phyloP scores from a whole-genome alignment of 495 filamentous ascomycete species.

The Zalerion maritima region DNA sequence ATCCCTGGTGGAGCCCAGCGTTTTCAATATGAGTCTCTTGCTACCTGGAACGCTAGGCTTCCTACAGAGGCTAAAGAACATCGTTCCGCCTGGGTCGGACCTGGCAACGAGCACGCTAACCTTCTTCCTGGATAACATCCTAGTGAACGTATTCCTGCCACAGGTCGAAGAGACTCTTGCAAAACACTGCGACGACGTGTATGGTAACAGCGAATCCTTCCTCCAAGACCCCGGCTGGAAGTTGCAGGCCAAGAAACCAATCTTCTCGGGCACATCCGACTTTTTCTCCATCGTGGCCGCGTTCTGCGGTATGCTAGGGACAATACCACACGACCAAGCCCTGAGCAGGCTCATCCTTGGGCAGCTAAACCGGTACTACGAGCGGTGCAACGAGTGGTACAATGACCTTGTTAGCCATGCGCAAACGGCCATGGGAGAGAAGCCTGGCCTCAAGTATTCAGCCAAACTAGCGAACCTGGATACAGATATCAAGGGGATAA shows the following conservation, averaged over 20 bases:
- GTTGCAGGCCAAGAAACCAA: slow-evolving; percentile 57
- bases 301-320: slow-evolving; percentile 89
- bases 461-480: slow-evolving; percentile 51
- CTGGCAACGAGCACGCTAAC: slow-evolving; percentile 78
- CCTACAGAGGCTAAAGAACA: slow-evolving; percentile 76
- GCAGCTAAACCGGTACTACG: slow-evolving; percentile 80
- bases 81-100: slow-evolving; percentile 73
- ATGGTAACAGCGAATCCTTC: slow-evolving; percentile 76
- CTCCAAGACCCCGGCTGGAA: slow-evolving; percentile 75
- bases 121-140: slow-evolving; percentile 93
- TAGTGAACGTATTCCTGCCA: slow-evolving; percentile 94
- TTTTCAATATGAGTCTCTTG: slow-evolving; percentile 93
- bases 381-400: slow-evolving; percentile 82
- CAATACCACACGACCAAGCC: slow-evolving; percentile 91
- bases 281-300: slow-evolving; percentile 77
- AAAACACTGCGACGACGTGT: slow-evolving; percentile 69
- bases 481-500: slow-evolving; percentile 50
- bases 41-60: slow-evolving; percentile 90
- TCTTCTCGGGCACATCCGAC: slow-evolving; percentile 84
- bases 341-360: slow-evolving; percentile 80
- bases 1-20: slow-evolving; percentile 76
- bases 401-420: slow-evolving; percentile 50
- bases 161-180: slow-evolving; percentile 90
- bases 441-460: slow-evolving; percentile 47
- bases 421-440: slow-evolving; percentile 25